Conservation (phyloP, 768 basidiomycete species). For the Pleurotus salmoneostramineus region DNA sequence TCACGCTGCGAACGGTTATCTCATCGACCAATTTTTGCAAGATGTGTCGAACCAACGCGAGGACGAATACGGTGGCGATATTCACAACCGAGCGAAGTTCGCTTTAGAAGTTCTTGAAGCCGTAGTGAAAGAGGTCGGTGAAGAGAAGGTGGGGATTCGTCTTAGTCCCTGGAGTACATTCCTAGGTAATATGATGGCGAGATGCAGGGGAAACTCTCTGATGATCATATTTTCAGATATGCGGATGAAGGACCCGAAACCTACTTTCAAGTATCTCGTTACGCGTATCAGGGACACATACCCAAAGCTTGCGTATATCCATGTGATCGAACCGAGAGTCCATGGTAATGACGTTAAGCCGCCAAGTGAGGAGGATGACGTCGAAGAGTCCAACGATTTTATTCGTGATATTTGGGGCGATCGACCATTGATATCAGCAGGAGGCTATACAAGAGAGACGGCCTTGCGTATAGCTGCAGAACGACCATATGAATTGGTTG, state of each 20-base stretch:
- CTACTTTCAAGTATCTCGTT: constrained; percentile 36
- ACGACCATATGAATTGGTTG: constrained; percentile 21
- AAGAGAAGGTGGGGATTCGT: constrained; percentile 39
- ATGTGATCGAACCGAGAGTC: constrained; percentile 24
- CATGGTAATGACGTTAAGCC: background rate
- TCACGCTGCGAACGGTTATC: constrained; percentile 24
- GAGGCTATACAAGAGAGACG: constrained; percentile 25
- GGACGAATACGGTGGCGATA: constrained; percentile 50
- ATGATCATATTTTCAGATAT: constrained; percentile 19
- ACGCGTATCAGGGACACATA: constrained; percentile 23
- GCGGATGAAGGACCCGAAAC: constrained; percentile 35
- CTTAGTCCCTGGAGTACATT: constrained; percentile 39
- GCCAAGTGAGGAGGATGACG: constrained; percentile 3
- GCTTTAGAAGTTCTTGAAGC: constrained; percentile 41
- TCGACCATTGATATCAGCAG: constrained; percentile 26
- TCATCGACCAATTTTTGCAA: constrained; percentile 47
- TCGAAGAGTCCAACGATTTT: constrained; percentile 18
- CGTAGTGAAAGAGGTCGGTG: constrained; percentile 37
- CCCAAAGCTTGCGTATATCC: constrained; percentile 37
- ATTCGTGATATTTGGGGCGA: constrained; percentile 27
- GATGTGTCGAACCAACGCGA: constrained; percentile 36
- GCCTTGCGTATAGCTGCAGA: constrained; percentile 26
- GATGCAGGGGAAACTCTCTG: background rate
- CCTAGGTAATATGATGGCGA: constrained; percentile 20
- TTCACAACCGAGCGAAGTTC: constrained; percentile 48